Evolutionary conservation across 2,329 filamentous ascomycete species (phyloP).

Genomic region (Penicillium sp.): DNA sequence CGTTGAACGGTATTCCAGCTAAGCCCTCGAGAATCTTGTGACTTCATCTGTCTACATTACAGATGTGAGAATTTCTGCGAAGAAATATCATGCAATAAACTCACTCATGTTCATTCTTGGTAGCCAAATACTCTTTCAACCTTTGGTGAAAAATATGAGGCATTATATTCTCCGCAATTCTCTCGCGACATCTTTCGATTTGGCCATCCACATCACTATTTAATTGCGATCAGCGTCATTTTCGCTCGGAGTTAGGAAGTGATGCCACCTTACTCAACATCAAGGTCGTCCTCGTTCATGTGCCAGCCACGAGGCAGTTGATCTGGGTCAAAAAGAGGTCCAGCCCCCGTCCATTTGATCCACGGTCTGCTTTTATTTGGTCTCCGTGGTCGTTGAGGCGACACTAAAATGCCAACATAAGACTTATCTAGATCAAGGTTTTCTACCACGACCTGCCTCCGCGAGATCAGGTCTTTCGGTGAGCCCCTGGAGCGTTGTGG

Average conservation of each 20-base stretch:
- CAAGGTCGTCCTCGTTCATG: constrained; percentile 5
- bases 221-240: not conserved
- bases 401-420: not conserved
- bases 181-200: constrained; percentile 4
- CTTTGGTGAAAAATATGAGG: not conserved
- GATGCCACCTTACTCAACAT: not conserved
- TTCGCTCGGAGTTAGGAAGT: fast-evolving
- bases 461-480: not conserved
- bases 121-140: not conserved
- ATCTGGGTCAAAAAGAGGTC: not conserved
- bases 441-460: not conserved
- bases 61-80: not conserved
- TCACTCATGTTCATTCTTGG: not conserved
- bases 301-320: not conserved
- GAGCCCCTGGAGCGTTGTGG: not conserved
- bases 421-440: constrained; percentile 1
- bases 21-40: not conserved
- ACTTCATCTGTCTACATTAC: not conserved
- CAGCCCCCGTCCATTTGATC: not conserved
- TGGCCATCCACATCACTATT: constrained; percentile 3
- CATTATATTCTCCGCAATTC: constrained; percentile 5
- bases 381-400: not conserved
- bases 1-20: not conserved
- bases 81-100: not conserved
- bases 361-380: not conserved